Conservation (phyloP, 1,139 yeast species). For the Suhomyces chickasaworum region DNA sequence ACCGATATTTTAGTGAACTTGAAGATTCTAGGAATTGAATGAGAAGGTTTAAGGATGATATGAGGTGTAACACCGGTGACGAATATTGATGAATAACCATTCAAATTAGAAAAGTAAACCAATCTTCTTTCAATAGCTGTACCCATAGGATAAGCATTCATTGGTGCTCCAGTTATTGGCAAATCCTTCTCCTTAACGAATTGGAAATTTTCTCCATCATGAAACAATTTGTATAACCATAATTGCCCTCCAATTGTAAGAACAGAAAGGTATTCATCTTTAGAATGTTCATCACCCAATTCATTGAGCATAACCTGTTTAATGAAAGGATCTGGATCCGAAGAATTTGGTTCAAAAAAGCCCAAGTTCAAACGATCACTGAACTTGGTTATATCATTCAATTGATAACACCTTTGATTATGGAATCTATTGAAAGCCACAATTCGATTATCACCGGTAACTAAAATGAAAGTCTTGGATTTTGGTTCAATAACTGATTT, state of each 20-base stretch:
- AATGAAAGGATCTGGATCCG: slow-evolving; percentile 72
- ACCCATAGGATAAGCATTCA: slow-evolving; percentile 68
- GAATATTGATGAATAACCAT: slow-evolving; percentile 62
- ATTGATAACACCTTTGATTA: slow-evolving; percentile 65
- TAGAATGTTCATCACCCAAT: slow-evolving; percentile 60
- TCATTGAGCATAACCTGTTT: slow-evolving; percentile 69
- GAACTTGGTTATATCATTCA: slow-evolving; percentile 60
- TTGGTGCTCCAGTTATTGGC: slow-evolving; percentile 71
- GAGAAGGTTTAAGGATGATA: slow-evolving; percentile 62
- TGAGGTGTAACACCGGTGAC: slow-evolving; percentile 79
- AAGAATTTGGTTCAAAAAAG: slow-evolving; percentile 59
- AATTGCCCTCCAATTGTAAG: slow-evolving; percentile 83
- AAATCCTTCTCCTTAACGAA: slow-evolving; percentile 52
- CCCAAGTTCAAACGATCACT: slow-evolving; percentile 55
- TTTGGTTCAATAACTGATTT: slow-evolving; percentile 28
- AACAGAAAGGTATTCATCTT: slow-evolving; percentile 63
- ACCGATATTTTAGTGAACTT: slow-evolving; percentile 67
- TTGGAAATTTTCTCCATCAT: slow-evolving; percentile 52
- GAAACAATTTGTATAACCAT: slow-evolving; percentile 60
- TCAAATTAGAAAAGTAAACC: slow-evolving; percentile 59
- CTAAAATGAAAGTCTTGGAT: slow-evolving; percentile 61
- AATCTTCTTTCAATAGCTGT: slow-evolving; percentile 70
- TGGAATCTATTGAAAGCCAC: slow-evolving; percentile 66
- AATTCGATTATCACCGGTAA: slow-evolving; percentile 75
- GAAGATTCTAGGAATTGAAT: slow-evolving; percentile 66